Percentiles rank a stretch among this genome's conserved stretches.
Evolutionary conservation across 495 filamentous ascomycete genomes (phyloP).

Genomic region (Penicillium daleae): DNA sequence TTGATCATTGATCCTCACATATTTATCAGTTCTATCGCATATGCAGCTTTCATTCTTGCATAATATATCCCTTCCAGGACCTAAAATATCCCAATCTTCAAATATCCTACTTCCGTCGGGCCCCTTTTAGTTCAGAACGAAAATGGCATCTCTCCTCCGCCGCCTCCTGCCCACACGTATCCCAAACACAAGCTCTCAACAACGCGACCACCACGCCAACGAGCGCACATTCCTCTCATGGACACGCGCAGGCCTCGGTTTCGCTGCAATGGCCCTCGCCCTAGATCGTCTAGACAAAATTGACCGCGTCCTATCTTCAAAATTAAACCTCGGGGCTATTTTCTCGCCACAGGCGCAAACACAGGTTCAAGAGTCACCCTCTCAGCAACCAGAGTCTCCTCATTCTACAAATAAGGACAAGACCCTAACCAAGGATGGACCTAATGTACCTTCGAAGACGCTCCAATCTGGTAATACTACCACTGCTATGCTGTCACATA

Average conservation of each 20-base stretch:
- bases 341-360: not conserved
- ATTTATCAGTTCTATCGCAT: too few species aligned
- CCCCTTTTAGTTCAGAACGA: not conserved
- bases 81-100: not conserved
- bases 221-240: conserved; percentile 61
- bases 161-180: conserved; percentile 32
- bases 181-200: conserved; percentile 38
- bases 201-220: conserved; percentile 56
- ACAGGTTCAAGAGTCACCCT: not conserved
- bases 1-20: too few species aligned
- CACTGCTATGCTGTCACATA: not conserved
- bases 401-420: not conserved
- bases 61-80: not conserved
- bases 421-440: too few species aligned
- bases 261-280: conserved; percentile 51
- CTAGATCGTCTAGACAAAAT: conserved; percentile 42
- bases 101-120: not conserved
- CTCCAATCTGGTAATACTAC: not conserved
- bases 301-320: conserved; percentile 21
- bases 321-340: not conserved
- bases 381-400: not conserved
- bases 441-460: not conserved
- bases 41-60: too few species aligned
- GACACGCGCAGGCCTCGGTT: conserved; percentile 57
- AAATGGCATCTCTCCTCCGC: conserved; percentile 28